Percentiles rank a stretch among this genome's conserved stretches.
Conservation (phyloP, 2,329 filamentous ascomycete species). For the Xylariaceae sp. region DNA sequence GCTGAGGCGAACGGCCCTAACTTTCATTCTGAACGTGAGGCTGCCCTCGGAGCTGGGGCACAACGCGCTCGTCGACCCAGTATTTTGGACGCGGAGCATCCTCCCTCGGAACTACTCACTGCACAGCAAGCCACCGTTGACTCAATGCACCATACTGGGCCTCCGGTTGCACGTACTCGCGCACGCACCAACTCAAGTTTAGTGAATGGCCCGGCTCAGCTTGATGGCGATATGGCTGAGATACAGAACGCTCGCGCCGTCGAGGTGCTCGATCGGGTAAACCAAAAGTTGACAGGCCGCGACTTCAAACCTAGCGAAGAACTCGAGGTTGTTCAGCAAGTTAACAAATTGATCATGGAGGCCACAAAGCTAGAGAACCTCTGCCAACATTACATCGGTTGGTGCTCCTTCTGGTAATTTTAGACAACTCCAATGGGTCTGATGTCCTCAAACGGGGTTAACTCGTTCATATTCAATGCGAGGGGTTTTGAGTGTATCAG, state of each 20-base stretch:
- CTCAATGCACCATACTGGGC: slow-evolving; percentile 50
- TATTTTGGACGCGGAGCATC: slow-evolving; percentile 68
- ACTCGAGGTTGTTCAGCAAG: slow-evolving; percentile 83
- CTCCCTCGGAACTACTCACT: slow-evolving; percentile 64
- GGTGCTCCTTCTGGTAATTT: slow-evolving; percentile 93
- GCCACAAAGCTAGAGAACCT: slow-evolving; percentile 97
- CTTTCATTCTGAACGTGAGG: slow-evolving; percentile 67
- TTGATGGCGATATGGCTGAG: slow-evolving; percentile 63
- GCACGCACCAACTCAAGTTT: slow-evolving; percentile 64
- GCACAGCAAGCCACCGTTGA: slow-evolving; percentile 44
- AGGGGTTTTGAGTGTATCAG: background rate
- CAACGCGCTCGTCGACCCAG: slow-evolving; percentile 68
- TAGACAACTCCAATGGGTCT: background rate
- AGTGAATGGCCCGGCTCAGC: slow-evolving; percentile 41
- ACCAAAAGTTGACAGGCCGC: slow-evolving; percentile 91
- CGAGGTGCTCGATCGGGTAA: slow-evolving; percentile 88
- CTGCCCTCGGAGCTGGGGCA: slow-evolving; percentile 55
- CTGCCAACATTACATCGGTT: slow-evolving; percentile 98
- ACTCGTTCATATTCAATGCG: background rate
- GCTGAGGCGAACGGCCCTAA: slow-evolving; percentile 69
- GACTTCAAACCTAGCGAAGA: slow-evolving; percentile 91
- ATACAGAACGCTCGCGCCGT: slow-evolving; percentile 92
- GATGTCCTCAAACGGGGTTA: background rate
- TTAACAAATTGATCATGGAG: slow-evolving; percentile 92
- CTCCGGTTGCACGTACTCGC: slow-evolving; percentile 54